Evolutionary conservation across 2,329 filamentous ascomycete genomes (phyloP).

Genomic region (Fusarium nurragi): DNA sequence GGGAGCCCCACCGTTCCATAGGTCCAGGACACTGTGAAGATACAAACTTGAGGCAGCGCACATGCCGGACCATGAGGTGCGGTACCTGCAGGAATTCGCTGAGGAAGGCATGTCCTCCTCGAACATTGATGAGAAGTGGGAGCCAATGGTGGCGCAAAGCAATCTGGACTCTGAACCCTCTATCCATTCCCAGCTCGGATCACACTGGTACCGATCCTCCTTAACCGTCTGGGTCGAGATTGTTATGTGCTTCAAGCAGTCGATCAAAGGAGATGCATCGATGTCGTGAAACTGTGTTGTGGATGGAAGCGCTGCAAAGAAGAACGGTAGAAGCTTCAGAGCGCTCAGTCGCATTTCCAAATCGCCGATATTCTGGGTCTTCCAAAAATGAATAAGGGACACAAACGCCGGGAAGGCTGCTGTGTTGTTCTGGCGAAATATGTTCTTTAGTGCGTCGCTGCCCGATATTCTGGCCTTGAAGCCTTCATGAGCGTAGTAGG

Average conservation of each 20-base stretch:
- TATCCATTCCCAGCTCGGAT: constrained; percentile 36
- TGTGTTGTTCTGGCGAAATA: constrained; percentile 13
- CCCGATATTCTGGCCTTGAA: constrained; percentile 33
- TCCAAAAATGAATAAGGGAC: constrained; percentile 30
- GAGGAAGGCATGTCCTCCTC: neutral
- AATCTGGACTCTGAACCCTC: constrained; percentile 38
- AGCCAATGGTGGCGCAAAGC: constrained; percentile 16
- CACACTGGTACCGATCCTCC: neutral
- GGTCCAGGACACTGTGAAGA: constrained; percentile 26
- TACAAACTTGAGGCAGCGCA: constrained; percentile 26
- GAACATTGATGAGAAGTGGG: constrained; percentile 31
- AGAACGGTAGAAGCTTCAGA: constrained; percentile 32
- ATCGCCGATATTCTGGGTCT: constrained; percentile 28
- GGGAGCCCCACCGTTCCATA: constrained; percentile 17
- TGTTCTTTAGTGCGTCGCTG: constrained; percentile 10
- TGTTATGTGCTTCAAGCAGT: constrained; percentile 29
- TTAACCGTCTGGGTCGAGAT: neutral
- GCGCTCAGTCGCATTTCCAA: constrained; percentile 27
- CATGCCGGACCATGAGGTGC: constrained; percentile 32
- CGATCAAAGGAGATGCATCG: constrained; percentile 17
- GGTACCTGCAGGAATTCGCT: neutral
- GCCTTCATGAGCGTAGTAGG: constrained; percentile 33
- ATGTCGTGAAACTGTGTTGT: constrained; percentile 12
- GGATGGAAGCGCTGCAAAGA: constrained; percentile 17
- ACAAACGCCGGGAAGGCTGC: constrained; percentile 28